Evolutionary conservation across 2,329 filamentous ascomycete genomes (phyloP).

Genomic region (Aspergillus niger): DNA sequence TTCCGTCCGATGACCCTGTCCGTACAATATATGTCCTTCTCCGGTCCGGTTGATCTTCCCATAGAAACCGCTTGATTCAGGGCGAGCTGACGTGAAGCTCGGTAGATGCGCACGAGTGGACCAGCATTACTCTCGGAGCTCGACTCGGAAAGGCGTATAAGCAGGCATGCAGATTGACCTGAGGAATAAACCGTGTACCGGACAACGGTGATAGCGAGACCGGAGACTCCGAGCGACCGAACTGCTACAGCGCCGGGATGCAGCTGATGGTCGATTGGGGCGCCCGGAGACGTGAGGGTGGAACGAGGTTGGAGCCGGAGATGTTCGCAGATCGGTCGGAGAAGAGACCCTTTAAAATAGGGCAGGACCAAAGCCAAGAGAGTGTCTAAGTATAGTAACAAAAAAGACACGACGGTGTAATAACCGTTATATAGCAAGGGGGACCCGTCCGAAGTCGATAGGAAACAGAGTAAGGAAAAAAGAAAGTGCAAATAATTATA

Average conservation of each 20-base stretch:
- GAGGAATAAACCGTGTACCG: constrained; percentile 28
- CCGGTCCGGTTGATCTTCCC: not conserved
- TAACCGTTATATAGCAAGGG: constrained; percentile 15
- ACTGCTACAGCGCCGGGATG: constrained; percentile 37
- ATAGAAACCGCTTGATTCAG: constrained; percentile 21
- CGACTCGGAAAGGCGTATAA: constrained; percentile 20
- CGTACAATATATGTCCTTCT: not conserved
- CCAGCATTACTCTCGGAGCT: constrained; percentile 36
- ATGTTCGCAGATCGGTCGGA: constrained; percentile 12
- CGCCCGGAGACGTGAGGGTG: constrained; percentile 1
- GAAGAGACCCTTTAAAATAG: constrained; percentile 11
- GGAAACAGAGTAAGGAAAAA: not conserved
- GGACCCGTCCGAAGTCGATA: not conserved
- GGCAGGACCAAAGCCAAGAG: constrained; percentile 11
- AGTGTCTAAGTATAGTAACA: constrained; percentile 19
- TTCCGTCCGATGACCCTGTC: not conserved
- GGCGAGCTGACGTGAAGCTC: constrained; percentile 29
- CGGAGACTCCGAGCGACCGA: constrained; percentile 25
- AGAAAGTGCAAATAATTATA: constrained; percentile 8
- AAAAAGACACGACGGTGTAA: constrained; percentile 6
- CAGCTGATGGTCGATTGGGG: constrained; percentile 17
- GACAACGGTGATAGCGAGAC: constrained; percentile 27
- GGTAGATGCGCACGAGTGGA: constrained; percentile 27
- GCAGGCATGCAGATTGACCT: constrained; percentile 19
- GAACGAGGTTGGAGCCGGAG: constrained; percentile 15